Evolutionary conservation across 495 filamentous ascomycete species (phyloP).

Genomic region (Trichoderma erinaceum): DNA sequence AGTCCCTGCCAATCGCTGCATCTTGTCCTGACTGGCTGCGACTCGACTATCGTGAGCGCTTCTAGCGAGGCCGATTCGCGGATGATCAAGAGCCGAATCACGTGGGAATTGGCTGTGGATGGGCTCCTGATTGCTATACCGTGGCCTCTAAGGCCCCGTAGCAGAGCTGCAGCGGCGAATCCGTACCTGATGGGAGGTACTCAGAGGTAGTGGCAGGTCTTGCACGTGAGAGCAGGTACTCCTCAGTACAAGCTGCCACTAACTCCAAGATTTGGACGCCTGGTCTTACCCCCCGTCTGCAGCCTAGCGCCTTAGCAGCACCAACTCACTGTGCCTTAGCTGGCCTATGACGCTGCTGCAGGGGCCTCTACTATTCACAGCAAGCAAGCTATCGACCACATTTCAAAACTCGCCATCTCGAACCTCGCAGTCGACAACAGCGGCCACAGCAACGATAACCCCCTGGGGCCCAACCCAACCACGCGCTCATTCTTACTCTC

Average conservation of each 20-base stretch:
- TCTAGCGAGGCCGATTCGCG: not conserved
- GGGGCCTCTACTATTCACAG: not conserved
- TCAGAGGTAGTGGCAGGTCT: not conserved
- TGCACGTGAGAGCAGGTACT: not conserved
- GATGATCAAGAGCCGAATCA: not conserved
- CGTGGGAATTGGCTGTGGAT: not conserved
- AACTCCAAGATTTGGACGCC: too few relatives aligned
- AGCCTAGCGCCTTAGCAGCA: too few relatives aligned
- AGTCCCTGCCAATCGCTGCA: not conserved
- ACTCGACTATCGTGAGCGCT: not conserved
- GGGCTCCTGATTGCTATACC: not conserved
- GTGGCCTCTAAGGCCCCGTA: not conserved
- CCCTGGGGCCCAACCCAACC: too few relatives aligned
- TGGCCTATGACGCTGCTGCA: conserved; percentile 1
- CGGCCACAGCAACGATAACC: too few relatives aligned
- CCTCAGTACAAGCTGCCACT: too few relatives aligned
- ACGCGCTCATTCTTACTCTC: not conserved
- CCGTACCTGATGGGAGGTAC: not conserved
- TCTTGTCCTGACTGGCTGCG: not conserved
- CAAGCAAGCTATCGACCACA: not conserved
- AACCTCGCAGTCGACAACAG: not conserved
- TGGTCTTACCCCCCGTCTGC: too few relatives aligned
- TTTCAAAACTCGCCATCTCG: not conserved
- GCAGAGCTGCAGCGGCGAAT: not conserved
- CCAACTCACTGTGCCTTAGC: too few relatives aligned